Evolutionary conservation across 2,329 filamentous ascomycete genomes (phyloP), one percentile per base, ranked within the genome.

Genomic region (Stemphylium lycopersici): DNA sequence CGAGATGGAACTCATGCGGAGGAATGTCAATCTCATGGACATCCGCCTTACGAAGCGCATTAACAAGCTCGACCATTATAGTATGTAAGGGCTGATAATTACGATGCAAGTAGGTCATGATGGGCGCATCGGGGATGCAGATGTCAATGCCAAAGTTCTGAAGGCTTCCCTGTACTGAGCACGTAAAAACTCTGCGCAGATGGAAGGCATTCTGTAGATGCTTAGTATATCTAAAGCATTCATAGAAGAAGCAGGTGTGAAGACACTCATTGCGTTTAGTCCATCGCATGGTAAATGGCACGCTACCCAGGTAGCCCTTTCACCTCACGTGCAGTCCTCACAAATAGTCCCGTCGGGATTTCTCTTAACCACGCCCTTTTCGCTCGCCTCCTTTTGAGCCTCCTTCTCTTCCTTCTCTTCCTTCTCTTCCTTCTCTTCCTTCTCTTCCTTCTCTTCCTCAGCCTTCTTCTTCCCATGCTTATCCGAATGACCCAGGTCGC

Each of bases 401-500:
- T 48, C 29, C 13, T 22, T 41, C 20, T n/a, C 37, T 24, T 39
- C 44, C 7, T 8, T 13, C 11, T 47, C 36, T n/a, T 29, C 20
- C 39, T 56, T 58, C 12, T 34, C 43, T 24, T 48, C 29, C 13
- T 22, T 41, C 20, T n/a, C 37, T 24, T 39, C 44, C 7, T 8
- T 13, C 11, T 47, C 36, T n/a, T 29, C 20, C 39, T 56, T 58
- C 12, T 2, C 11, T 29, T 6, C 16, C 13, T 47, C 36, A 18
- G 22, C 53, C 38, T 69, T 71, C 55, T 76, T 74, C 61, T 76
- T 77, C 5, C 73, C 71, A 41, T 69, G 63, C 40, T 66, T 76
- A 58, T 82, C 80, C 34, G 79, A 81, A 58, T 98, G 93, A 0
- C 93, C 93, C 48, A 97, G 78, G 69, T 93, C 84, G 58, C 89